phyloP scores from a whole-genome alignment of 208 protist genomes.

The Entamoeba dispar region DNA sequence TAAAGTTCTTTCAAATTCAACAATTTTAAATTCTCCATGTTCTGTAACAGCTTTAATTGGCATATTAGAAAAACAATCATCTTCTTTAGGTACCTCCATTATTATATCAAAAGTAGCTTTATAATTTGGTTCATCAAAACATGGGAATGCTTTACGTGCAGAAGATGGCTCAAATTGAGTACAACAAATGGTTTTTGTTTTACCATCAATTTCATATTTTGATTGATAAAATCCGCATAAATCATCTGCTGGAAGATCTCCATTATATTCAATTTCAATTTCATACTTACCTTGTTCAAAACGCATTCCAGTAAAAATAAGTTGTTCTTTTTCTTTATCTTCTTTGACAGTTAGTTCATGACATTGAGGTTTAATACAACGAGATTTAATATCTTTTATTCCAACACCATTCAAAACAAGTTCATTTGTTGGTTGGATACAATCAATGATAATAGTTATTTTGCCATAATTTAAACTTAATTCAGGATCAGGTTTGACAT shows the following conservation, averaged over 20 bases:
- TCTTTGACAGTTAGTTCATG: not conserved
- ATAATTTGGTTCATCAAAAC: conserved; percentile 10
- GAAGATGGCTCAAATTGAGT: conserved; percentile 26
- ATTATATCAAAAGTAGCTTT: conserved; percentile 23
- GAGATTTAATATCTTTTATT: not conserved
- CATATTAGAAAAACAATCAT: conserved; percentile 20
- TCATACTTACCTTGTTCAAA: not conserved
- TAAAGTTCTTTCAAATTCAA: conserved; percentile 51
- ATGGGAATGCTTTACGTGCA: conserved; percentile 14
- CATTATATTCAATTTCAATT: not conserved
- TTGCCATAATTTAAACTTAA: not conserved
- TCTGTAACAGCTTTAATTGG: not conserved
- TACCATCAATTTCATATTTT: not conserved
- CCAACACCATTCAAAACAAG: not conserved
- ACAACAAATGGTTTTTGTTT: not conserved
- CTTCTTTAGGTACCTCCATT: not conserved
- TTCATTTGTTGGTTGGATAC: not conserved
- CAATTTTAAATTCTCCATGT: not conserved
- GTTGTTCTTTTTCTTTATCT: not conserved
- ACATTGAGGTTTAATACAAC: too few species aligned
- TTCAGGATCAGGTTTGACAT: not conserved
- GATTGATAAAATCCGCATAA: not conserved
- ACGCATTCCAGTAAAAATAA: not conserved
- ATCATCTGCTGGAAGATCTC: not conserved
- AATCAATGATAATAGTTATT: not conserved